Percentiles rank a stretch among this genome's conserved stretches.
These are phyloP conservation scores for Nannochloropsis oceanica DNA, from an alignment of 108 stramenopile genomes.

Conservation along the genomic window DNA sequence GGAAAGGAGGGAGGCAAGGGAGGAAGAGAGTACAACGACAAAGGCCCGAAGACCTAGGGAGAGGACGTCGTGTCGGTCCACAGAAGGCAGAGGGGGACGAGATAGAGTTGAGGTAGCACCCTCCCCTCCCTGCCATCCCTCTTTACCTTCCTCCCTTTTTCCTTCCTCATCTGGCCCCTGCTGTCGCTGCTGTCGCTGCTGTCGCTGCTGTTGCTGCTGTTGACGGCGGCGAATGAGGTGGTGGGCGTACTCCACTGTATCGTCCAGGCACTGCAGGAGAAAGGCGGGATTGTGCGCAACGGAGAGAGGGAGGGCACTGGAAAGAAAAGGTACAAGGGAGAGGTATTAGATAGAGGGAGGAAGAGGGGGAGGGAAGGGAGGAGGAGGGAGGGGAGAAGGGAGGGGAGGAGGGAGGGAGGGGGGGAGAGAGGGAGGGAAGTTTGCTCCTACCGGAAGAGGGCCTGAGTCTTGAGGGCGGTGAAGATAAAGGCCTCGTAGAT, in stretches of 20 bases:
- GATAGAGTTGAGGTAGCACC: background rate
- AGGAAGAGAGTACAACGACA: background rate
- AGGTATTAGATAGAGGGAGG: background rate
- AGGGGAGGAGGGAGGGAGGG: background rate
- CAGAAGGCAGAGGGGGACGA: too few relatives aligned
- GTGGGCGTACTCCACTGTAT: background rate
- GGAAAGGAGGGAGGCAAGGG: background rate
- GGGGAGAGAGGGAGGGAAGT: background rate
- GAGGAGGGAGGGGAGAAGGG: background rate
- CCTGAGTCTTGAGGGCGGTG: background rate
- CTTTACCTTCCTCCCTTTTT: background rate
- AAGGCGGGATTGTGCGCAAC: background rate
- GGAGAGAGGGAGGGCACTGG: background rate
- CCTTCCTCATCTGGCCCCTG: background rate
- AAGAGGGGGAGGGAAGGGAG: background rate
- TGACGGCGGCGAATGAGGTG: background rate
- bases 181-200: background rate
- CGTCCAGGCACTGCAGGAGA: background rate
- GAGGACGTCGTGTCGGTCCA: background rate
- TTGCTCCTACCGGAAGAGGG: background rate
- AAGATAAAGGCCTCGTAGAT: background rate
- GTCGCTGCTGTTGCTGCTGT: background rate
- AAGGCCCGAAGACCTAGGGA: background rate
- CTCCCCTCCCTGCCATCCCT: background rate
- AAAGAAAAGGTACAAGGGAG: background rate